Evolutionary conservation across 2,329 filamentous ascomycete genomes (phyloP).

Genomic region (Knoxdaviesia proteae): DNA sequence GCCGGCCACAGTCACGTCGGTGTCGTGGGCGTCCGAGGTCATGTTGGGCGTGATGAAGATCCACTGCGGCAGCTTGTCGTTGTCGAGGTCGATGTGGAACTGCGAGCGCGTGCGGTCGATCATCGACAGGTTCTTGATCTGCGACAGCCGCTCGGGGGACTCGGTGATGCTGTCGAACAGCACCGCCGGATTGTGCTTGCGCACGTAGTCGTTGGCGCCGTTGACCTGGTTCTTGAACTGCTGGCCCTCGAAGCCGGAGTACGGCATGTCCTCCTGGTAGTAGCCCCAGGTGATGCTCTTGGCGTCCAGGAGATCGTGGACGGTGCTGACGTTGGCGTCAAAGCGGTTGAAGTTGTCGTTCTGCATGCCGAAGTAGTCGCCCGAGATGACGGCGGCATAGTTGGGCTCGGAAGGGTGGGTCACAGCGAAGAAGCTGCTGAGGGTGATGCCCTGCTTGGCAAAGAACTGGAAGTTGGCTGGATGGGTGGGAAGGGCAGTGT

Average conservation of each 20-base stretch:
- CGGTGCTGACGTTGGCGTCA: constrained; percentile 39
- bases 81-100: constrained; percentile 47
- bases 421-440: constrained; percentile 27
- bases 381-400: constrained; percentile 46
- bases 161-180: constrained; percentile 44
- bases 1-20: constrained; percentile 46
- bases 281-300: constrained; percentile 45
- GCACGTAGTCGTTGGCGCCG: constrained; percentile 54
- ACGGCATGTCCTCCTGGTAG: constrained; percentile 65
- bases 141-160: constrained; percentile 35
- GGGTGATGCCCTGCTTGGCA: constrained; percentile 11
- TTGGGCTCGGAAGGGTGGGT: constrained; percentile 62
- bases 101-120: constrained; percentile 20
- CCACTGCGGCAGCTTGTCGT: constrained; percentile 47
- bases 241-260: constrained; percentile 47
- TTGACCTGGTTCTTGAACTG: constrained; percentile 43
- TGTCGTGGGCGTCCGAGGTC: constrained; percentile 60
- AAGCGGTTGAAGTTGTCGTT: constrained; percentile 43
- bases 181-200: constrained; percentile 57
- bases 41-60: constrained; percentile 55
- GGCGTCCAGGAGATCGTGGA: constrained; percentile 48
- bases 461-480: constrained; percentile 11
- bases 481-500: not conserved
- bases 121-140: constrained; percentile 49
- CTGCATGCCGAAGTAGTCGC: constrained; percentile 54